Conservation (phyloP, 1,139 yeast species). For the Suhomyces ambrosiae region DNA sequence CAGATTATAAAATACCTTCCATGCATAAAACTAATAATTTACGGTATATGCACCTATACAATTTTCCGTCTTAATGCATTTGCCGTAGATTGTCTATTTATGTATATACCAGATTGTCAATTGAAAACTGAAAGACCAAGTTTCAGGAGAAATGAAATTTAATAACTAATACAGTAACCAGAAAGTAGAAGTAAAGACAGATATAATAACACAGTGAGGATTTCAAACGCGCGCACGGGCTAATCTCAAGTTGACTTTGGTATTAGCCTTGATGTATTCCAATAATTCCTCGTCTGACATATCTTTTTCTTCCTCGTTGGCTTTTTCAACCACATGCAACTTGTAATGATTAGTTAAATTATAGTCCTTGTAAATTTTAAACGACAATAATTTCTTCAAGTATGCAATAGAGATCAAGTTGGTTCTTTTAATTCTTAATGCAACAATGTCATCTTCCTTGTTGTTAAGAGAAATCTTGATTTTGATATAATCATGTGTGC, state of each 20-base stretch:
- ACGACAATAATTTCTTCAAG: conserved; percentile 34
- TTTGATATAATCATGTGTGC: conserved; percentile 27
- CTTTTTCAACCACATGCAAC: conserved; percentile 21
- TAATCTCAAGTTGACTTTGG: conserved; percentile 34
- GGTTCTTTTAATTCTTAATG: conserved; percentile 29
- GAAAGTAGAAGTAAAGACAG: background rate
- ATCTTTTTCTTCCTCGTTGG: conserved; percentile 18
- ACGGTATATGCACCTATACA: no score
- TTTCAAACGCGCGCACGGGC: conserved; percentile 22
- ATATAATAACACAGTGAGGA: background rate
- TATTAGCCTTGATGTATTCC: conserved; percentile 23
- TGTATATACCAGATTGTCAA: background rate
- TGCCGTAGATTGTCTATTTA: background rate
- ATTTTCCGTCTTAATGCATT: no score
- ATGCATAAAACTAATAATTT: no score
- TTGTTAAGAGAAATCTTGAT: conserved; percentile 36
- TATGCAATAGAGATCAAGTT: conserved; percentile 32
- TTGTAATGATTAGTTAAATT: conserved; percentile 34
- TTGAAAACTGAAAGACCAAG: no score
- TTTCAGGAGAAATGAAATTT: background rate
- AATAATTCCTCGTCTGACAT: conserved; percentile 24
- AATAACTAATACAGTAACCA: background rate
- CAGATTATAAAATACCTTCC: no score
- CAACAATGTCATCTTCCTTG: conserved; percentile 36
- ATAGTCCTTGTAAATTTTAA: conserved; percentile 38